Evolutionary conservation across 257 asterid genomes (phyloP), one percentile per base, ranked within the genome.

Genomic region (Nicotiana paniculata): DNA sequence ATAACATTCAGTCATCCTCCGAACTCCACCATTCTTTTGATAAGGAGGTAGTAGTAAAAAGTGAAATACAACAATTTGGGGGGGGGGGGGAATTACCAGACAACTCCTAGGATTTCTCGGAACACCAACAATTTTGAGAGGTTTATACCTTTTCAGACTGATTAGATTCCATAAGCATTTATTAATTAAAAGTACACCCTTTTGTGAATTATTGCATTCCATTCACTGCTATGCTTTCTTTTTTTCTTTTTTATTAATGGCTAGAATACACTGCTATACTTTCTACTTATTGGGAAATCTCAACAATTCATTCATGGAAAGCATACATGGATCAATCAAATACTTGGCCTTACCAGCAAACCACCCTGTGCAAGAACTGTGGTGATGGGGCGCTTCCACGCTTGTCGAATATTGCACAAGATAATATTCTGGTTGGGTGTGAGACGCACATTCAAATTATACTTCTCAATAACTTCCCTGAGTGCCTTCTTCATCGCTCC

Each of bases 321-420:
- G 63, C 79, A 51, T 75, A 51, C 7, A 26, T 48, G 63, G 26
- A 74, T 15, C 43, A 48, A 74, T 16, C 3, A 26, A 48, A 74
- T 51, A 63, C 32, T 35, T 8, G 28, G 33, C 51, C 77, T 90
- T 91, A 96, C 99, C 96, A 96, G 90, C 70, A 96, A 86, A 87
- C 99, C 97, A 68, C 97, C 97, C 90, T 96, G 98, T 85, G 99
- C 98, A 87, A 96, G 94, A 86, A 90, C 93, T 30, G 93, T 91
- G 77, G 93, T 90, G 81, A 96, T 94, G 65, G 96, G 90, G 77
- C 91, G 93, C 88, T 92, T 96, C 98, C 98, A 96, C 37, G 94
- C 92, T 84, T 84, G 91, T 55, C 89, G 91, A 77, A 96, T 81
- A 85, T 90, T 97, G 30, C 97, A 92, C 93, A 96, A 85, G 75